Evolutionary conservation across 176 grass and related monocot genomes (phyloP).

Genomic region (Raddia distichophylla): DNA sequence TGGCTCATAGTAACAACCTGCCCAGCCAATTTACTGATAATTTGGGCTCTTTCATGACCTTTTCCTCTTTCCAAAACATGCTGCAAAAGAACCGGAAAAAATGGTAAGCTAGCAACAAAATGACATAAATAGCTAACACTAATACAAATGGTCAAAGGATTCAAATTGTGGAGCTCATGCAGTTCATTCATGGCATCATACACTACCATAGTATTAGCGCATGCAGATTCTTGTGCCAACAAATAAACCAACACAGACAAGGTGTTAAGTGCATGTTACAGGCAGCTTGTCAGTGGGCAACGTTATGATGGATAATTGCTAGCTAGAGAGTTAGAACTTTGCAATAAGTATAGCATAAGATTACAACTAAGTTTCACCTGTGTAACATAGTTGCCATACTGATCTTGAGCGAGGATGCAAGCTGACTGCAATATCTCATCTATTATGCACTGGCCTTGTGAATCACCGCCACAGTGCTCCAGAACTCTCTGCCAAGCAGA

Average conservation of each 20-base stretch:
- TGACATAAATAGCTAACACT: not conserved
- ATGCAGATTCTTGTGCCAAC: constrained; percentile 5
- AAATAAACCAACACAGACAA: not conserved
- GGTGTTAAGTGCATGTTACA: not conserved
- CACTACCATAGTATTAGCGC: not conserved
- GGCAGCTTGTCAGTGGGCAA: not conserved
- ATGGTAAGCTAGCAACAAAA: constrained; percentile 14
- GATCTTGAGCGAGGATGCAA: constrained; percentile 90
- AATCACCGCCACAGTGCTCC: constrained; percentile 81
- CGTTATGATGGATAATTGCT: not conserved
- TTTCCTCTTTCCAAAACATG: constrained; percentile 92
- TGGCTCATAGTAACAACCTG: constrained; percentile 95
- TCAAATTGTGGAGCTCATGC: not conserved
- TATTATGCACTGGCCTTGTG: constrained; percentile 89
- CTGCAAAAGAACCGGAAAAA: constrained; percentile 46
- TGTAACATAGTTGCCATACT: constrained; percentile 99
- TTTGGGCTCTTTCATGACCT: constrained; percentile 67
- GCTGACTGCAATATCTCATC: constrained; percentile 94
- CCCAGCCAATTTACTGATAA: constrained; percentile 81
- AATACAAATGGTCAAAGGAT: not conserved
- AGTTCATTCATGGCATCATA: constrained; percentile 32
- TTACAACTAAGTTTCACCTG: constrained; percentile 57
- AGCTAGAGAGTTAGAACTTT: not conserved
- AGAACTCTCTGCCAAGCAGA: constrained; percentile 71
- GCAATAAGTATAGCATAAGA: constrained; percentile 10